phyloP scores from a whole-genome alignment of 139 green algal species.

The Tetraselmis striata region DNA sequence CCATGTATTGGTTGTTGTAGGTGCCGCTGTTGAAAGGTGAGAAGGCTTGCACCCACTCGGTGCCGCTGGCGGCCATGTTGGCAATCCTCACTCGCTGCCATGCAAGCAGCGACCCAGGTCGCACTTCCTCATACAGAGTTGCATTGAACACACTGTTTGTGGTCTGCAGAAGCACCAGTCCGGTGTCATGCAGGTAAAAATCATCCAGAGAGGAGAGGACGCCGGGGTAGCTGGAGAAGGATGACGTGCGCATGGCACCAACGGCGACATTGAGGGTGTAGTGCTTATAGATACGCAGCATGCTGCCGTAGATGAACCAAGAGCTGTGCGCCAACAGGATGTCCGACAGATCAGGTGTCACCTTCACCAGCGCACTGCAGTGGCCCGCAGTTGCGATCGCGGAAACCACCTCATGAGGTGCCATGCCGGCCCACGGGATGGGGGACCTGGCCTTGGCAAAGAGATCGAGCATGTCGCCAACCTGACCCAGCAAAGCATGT shows the following conservation, averaged over 20 bases:
- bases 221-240: conserved; percentile 23
- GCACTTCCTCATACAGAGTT: conserved; percentile 30
- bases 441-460: neutral
- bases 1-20: conserved; percentile 79
- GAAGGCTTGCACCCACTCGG: conserved; percentile 45
- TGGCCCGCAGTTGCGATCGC: conserved; percentile 24
- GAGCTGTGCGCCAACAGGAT: conserved; percentile 54
- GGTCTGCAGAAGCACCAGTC: conserved; percentile 51
- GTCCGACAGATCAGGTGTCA: conserved; percentile 39
- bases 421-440: neutral
- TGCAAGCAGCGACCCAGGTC: conserved; percentile 5
- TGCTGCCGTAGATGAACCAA: conserved; percentile 55
- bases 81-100: conserved; percentile 62
- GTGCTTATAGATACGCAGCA: conserved; percentile 64
- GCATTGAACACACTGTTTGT: conserved; percentile 51
- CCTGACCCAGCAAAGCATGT: too few species aligned
- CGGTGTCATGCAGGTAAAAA: conserved; percentile 49
- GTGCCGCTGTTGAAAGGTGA: conserved; percentile 46
- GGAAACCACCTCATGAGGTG: neutral
- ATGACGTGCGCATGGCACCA: conserved; percentile 9
- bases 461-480: neutral
- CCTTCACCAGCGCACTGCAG: conserved; percentile 53
- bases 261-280: conserved; percentile 17
- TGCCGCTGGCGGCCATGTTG: conserved; percentile 42
- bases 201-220: conserved; percentile 38